Conservation (phyloP, 306 rosid genomes). For the Phaseolus lunatus region DNA sequence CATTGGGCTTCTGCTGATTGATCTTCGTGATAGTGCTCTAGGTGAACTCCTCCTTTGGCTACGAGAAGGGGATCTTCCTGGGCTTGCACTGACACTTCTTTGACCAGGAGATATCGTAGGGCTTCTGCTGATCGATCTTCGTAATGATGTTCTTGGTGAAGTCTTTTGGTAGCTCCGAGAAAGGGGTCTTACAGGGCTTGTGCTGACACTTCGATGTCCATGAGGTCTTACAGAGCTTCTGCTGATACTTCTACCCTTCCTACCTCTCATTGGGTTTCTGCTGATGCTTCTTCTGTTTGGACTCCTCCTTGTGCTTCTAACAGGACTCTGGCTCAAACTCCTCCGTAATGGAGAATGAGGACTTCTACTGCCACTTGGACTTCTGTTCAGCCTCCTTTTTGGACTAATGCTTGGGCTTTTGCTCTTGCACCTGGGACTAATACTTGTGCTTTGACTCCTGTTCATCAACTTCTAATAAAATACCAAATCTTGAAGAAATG, state of each 20-base stretch:
- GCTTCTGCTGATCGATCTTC: constrained; percentile 61
- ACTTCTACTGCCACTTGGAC: constrained; percentile 57
- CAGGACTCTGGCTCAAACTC: constrained; percentile 74
- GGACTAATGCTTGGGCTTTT: constrained; percentile 68
- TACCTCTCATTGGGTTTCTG: constrained; percentile 42
- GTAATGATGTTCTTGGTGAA: constrained; percentile 58
- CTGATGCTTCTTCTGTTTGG: constrained; percentile 51
- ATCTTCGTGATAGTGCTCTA: constrained; percentile 54
- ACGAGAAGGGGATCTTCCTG: constrained; percentile 41
- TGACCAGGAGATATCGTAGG: constrained; percentile 38
- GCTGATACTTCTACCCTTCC: constrained; percentile 49
- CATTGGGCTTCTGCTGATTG: constrained; percentile 71
- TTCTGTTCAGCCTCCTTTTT: constrained; percentile 49
- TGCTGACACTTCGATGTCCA: constrained; percentile 48
- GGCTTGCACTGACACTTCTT: constrained; percentile 56
- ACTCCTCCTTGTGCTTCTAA: constrained; percentile 56
- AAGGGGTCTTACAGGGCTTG: constrained; percentile 52
- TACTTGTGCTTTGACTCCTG: constrained; percentile 97
- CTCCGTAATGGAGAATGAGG: constrained; percentile 57
- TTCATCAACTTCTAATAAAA: constrained; percentile 76
- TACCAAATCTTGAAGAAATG: constrained; percentile 51
- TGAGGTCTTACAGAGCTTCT: constrained; percentile 53
- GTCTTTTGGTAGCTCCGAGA: constrained; percentile 59
- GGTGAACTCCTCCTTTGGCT: constrained; percentile 66
- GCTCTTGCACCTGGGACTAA: constrained; percentile 75